phyloP scores from a whole-genome alignment of 345 rosid genomes.

The Mallotus nudiflorus region DNA sequence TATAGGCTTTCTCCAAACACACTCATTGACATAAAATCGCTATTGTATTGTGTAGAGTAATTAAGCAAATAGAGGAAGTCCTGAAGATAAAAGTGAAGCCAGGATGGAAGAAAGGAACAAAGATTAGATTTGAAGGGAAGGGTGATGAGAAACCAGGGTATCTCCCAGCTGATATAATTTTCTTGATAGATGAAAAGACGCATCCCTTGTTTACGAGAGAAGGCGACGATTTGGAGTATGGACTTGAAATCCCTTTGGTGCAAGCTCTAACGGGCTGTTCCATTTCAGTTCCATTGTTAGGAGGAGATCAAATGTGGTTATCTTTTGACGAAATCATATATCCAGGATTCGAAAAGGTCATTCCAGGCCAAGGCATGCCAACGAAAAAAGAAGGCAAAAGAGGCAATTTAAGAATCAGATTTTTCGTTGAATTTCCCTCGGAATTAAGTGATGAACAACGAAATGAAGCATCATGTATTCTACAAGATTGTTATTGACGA shows the following conservation, averaged over 20 bases:
- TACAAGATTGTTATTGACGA: conserved; percentile 49
- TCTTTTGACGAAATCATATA: conserved; percentile 52
- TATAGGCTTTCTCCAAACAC: too few species aligned
- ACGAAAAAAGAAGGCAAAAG: conserved; percentile 51
- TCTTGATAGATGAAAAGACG: conserved; percentile 56
- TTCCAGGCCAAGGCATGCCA: conserved; percentile 79
- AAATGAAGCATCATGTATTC: conserved; percentile 41
- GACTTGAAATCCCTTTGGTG: conserved; percentile 66
- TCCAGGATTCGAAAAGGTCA: conserved; percentile 64
- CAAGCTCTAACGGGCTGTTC: conserved; percentile 79
- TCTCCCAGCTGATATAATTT: conserved; percentile 61
- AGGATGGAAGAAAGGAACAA: conserved; percentile 92
- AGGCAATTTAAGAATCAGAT: conserved; percentile 60
- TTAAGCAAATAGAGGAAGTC: conserved; percentile 61
- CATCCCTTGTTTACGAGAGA: conserved; percentile 64
- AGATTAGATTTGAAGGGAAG: conserved; percentile 79
- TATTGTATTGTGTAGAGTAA: conserved; percentile 37
- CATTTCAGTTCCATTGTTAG: conserved; percentile 64
- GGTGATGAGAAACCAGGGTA: conserved; percentile 83
- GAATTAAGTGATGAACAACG: conserved; percentile 56
- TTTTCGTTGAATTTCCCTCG: conserved; percentile 60
- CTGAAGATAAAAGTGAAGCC: conserved; percentile 65
- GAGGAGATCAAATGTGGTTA: conserved; percentile 55
- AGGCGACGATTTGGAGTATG: conserved; percentile 66
- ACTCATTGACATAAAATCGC: too few species aligned